Evolutionary conservation across 2,329 filamentous ascomycete genomes (phyloP), one percentile per base, ranked within the genome.

Genomic region (Tolypocladium album): DNA sequence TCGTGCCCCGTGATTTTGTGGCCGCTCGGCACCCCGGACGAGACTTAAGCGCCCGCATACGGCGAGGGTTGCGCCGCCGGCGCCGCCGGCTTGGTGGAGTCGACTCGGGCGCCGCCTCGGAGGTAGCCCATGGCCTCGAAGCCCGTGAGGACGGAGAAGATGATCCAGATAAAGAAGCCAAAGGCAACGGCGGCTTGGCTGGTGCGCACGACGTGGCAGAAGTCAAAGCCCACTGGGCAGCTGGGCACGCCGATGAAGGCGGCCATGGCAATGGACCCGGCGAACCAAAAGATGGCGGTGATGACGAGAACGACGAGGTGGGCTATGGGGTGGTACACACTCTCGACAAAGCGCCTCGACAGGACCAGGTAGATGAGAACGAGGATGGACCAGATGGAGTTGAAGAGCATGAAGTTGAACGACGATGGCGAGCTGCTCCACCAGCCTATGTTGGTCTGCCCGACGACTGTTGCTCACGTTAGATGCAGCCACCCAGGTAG

Each of bases 261-360:
- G 0, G 88, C 90, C 13, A 92, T 74, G 0, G 90, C 90, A 65
- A 95, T 86, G 67, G 91, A 88, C 8, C 90, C 91, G 0, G 88
- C 87, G 69, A 97, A 94, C 92, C 92, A 96, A 78, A 95, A 95
- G 60, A 95, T 79, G 75, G 88, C 87, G 12, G 90, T 94, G 31
- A 94, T 65, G 55, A 78, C 78, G 68, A 95, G 89, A 39, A 90
- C 78, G 1, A 68, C 85, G 22, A 92, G 77, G 20, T 91, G 82
- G 53, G 80, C 84, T 57, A 84, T 83, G 58, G 80, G 82, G 72
- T 90, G 84, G 67, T 86, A 86, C 13, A 85, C 67, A 31, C 77
- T 76, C 4, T 82, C 78, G 67, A 85, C 77, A 73, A 85, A 86
- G 52, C 82, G 76, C 1, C 89, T 89, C 3, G 86, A 78, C 57